Percentiles rank a stretch among this genome's conserved stretches.
Evolutionary conservation across 2,329 filamentous ascomycete species (phyloP).

Genomic region (Dichotomopilus funicola): DNA sequence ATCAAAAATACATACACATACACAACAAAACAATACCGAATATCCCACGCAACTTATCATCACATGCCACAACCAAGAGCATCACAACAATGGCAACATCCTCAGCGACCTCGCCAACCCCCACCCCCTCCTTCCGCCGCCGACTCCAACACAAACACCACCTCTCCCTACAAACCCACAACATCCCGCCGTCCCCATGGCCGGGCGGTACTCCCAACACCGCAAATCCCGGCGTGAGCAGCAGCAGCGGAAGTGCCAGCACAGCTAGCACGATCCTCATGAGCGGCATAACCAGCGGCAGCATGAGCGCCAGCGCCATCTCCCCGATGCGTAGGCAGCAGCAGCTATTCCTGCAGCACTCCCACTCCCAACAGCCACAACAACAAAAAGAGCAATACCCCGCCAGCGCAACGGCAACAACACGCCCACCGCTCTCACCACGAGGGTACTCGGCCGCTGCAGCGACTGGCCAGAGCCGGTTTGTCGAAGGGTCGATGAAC

Average conservation of each 20-base stretch:
- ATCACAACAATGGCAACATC: too few species aligned
- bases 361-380: background rate
- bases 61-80: background rate
- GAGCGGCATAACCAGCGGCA: background rate
- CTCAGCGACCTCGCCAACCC: background rate
- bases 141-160: conserved; percentile 4
- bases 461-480: conserved; percentile 38
- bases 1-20: background rate
- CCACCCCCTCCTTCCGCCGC: conserved; percentile 9
- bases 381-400: background rate
- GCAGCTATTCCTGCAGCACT: background rate
- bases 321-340: background rate
- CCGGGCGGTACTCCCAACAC: background rate
- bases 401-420: background rate
- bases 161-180: background rate
- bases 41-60: background rate
- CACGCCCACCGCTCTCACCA: background rate
- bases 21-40: background rate
- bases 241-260: background rate
- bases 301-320: background rate
- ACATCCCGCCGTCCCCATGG: background rate
- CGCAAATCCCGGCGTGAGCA: background rate
- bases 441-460: conserved; percentile 11
- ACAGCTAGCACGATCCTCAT: background rate
- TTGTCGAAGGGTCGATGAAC: conserved; percentile 82